Evolutionary conservation across 2,329 filamentous ascomycete species (phyloP), one percentile per base, ranked within the genome.

Genomic region (Hypoxylon sp.): DNA sequence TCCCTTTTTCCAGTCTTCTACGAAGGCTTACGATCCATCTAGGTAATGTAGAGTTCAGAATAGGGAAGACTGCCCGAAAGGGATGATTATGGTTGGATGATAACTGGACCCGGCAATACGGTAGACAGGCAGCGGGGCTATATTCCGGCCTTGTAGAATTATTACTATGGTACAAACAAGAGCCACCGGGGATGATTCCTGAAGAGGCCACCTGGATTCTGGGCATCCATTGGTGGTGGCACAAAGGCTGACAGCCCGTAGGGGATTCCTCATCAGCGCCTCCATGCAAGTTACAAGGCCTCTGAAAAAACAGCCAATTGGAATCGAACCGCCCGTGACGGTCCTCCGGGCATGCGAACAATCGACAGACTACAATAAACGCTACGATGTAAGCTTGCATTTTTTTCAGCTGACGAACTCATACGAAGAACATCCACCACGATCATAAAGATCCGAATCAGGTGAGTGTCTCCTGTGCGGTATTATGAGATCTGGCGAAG

Each of bases 11-110:
- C 54, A 30, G 46, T 43, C 6, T 15, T 20, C 43, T 43, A 43
- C 17, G 20, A 41, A 34, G 26, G 5, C 26, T 37, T 20, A 53
- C 52, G 19, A 20, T 34, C 47, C 46, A 37, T 41, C 34, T 44
- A 43, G n/a, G n/a, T n/a, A 26, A 26, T 26, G 24, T 26, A 26
- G 24, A 51, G 15, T 22, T 61, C 58, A 62, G 59, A 56, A 49
- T 46, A 54, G 51, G 50, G 54, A 65, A 63, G 32, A 58, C 62
- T 51, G 54, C 62, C 59, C 63, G 65, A 61, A 66, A 68, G 62
- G 62, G 65, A 64, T 66, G 49, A 22, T 61, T 30, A 24, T 55
- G 51, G 59, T 65, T 68, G 59, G 59, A 24, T 28, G 53, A 59
- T 64, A 56, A 41, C 37, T 56, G 65, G 65, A 66, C 65, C 65